phyloP scores from a whole-genome alignment of 306 rosid genomes.

The Cercis canadensis region DNA sequence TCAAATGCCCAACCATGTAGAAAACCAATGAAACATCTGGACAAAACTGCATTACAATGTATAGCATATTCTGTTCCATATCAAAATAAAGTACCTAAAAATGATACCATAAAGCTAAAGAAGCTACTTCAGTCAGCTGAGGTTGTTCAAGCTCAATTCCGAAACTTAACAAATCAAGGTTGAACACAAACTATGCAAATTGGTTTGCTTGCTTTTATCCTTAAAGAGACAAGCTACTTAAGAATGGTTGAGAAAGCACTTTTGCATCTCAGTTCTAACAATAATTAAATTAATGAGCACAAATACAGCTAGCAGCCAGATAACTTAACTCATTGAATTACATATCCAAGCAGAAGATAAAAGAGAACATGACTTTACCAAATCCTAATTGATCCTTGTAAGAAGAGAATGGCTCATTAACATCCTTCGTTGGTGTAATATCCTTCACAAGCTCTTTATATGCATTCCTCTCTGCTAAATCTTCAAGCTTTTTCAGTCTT shows the following conservation, averaged over 20 bases:
- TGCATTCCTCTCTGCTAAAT: conserved; percentile 81
- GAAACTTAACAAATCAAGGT: conserved; percentile 11
- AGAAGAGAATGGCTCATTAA: conserved; percentile 78
- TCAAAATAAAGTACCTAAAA: too few species aligned
- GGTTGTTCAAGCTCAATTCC: conserved; percentile 14
- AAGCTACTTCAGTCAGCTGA: conserved; percentile 22
- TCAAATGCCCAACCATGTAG: neutral
- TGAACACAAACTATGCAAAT: conserved; percentile 3
- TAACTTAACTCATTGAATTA: neutral
- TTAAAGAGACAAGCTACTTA: conserved; percentile 9
- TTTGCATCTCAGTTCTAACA: conserved; percentile 1
- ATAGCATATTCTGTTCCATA: neutral
- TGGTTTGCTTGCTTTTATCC: neutral
- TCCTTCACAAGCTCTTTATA: conserved; percentile 89
- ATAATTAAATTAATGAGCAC: neutral
- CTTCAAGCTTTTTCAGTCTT: conserved; percentile 68
- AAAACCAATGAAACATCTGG: conserved; percentile 7
- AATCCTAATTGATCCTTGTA: conserved; percentile 91
- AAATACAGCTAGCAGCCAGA: neutral
- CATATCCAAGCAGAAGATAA: neutral
- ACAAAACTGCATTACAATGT: conserved; percentile 5
- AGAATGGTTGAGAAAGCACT: neutral
- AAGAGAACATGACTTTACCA: conserved; percentile 49
- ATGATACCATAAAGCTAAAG: conserved; percentile 16
- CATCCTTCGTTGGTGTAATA: conserved; percentile 57